Evolutionary conservation across 129 eudicot genomes (phyloP), one percentile per base, ranked within the genome.

Genomic region (Saussurea involucrata): DNA sequence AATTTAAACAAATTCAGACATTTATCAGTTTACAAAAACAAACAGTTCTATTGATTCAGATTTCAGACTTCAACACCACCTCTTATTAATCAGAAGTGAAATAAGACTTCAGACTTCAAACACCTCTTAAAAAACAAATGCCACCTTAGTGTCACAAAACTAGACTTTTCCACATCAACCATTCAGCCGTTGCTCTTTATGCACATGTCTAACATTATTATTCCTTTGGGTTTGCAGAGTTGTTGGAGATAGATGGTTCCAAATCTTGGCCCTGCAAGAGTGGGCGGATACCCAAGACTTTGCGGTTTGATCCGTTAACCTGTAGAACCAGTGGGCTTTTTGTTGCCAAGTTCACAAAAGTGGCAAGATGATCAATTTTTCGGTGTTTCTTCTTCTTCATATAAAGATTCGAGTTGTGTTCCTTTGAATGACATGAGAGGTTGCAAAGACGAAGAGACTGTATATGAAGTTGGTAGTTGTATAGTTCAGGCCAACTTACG

Each of bases 321-420:
- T 95, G 95, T 44, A 81, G 78, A 68, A 95, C 99, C 13, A 95
- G 99, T 72, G 99, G 99, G n/a, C 94, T 95, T 72, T 95, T 95
- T 75, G 84, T 95, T 70, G 99, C 99, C 31, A 95, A 94, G 84
- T 89, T 95, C 85, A 89, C 88, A 55, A 95, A 92, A 78, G 20
- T 76, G 73, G 64, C 78, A 73, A 66, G 15, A 42, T 88, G 65
- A 69, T 74, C 17, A 33, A 82, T 67, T 78, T 73, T 69, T 32
- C 46, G n/a, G 25, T 17, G 64, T 46, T 29, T 31, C 21, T 37
- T 37, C 21, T 49, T 58, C 17, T 28, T 63, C 24, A 20, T 63
- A 9, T 8, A 61, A 3, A 20, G 20, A 18, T 21, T 44, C 4
- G 27, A 60, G 75, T 13, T 15, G 40, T 71, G 64, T 46, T 71